phyloP scores from a whole-genome alignment of 192 early-diverging fungal species.

The Lunasporangiospora selenospora region DNA sequence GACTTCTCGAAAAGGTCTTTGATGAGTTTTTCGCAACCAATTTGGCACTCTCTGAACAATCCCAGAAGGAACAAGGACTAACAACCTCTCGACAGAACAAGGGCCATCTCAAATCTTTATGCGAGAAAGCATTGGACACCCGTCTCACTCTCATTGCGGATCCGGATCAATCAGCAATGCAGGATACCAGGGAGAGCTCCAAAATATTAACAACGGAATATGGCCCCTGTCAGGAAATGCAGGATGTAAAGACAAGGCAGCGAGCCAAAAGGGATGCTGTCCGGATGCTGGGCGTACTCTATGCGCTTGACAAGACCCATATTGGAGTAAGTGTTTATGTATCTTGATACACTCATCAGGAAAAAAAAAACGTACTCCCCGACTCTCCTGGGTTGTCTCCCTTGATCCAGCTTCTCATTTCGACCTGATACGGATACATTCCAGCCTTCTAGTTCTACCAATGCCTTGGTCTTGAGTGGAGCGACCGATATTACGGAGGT shows the following conservation, averaged over 20 bases:
- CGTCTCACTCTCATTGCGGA: neutral
- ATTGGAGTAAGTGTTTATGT: constrained; percentile 27
- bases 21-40: constrained; percentile 52
- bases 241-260: constrained; percentile 22
- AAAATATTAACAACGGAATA: no score
- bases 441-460: constrained; percentile 39
- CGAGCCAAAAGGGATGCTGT: constrained; percentile 42
- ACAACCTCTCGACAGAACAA: constrained; percentile 3
- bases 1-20: constrained; percentile 49
- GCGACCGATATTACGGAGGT: constrained; percentile 20
- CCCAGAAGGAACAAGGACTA: constrained; percentile 15
- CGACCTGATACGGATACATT: neutral
- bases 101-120: constrained; percentile 4
- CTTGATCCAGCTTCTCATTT: neutral
- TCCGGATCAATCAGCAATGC: no score
- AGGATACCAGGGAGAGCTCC: no score
- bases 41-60: constrained; percentile 3
- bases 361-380: neutral
- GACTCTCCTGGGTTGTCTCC: neutral
- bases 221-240: constrained; percentile 19
- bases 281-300: constrained; percentile 44
- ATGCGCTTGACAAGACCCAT: constrained; percentile 45
- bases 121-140: constrained; percentile 7
- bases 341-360: neutral
- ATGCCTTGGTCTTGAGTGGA: constrained; percentile 35